These are phyloP conservation scores for Rhodotorula sphaerocarpa DNA, from an alignment of 768 basidiomycete species.

Conservation along the genomic window DNA sequence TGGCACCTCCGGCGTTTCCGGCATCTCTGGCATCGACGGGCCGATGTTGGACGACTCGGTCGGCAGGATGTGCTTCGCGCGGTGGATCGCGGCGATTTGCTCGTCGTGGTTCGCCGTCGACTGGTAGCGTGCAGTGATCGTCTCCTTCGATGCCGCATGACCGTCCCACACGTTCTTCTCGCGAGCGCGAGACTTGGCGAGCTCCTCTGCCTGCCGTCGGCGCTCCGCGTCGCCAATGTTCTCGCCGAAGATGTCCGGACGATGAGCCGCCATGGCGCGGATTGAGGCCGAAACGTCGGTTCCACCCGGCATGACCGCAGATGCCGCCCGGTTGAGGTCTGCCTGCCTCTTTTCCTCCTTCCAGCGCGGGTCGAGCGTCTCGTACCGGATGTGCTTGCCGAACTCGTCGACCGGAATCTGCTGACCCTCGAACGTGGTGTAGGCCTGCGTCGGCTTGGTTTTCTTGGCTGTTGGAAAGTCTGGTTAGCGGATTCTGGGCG, in stretches of 20 bases:
- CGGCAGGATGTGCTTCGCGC: constrained; percentile 76
- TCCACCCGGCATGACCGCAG: constrained; percentile 47
- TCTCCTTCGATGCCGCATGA: constrained; percentile 86
- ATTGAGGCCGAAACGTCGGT: constrained; percentile 91
- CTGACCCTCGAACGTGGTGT: constrained; percentile 74
- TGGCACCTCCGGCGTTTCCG: constrained; percentile 49
- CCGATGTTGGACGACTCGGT: constrained; percentile 18
- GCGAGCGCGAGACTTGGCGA: constrained; percentile 69
- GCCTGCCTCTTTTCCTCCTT: constrained; percentile 85
- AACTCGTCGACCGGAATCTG: constrained; percentile 91
- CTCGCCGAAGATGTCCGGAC: constrained; percentile 94
- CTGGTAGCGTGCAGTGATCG: constrained; percentile 82
- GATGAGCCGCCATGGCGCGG: constrained; percentile 83
- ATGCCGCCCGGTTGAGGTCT: constrained; percentile 72
- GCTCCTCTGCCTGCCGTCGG: constrained; percentile 67
- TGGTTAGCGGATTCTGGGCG: no score
- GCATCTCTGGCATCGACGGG: constrained; percentile 9
- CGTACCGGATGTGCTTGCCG: constrained; percentile 96
- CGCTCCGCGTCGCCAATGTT: constrained; percentile 75
- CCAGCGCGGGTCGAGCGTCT: constrained; percentile 94
- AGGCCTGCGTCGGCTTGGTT: constrained; percentile 60
- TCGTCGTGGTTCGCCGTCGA: constrained; percentile 90
- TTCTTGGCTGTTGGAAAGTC: constrained; percentile 44
- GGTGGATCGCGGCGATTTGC: constrained; percentile 93
- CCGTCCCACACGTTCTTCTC: constrained; percentile 99